phyloP scores from a whole-genome alignment of 371 early-diverging fungal genomes.

The Dichotomocladium elegans region DNA sequence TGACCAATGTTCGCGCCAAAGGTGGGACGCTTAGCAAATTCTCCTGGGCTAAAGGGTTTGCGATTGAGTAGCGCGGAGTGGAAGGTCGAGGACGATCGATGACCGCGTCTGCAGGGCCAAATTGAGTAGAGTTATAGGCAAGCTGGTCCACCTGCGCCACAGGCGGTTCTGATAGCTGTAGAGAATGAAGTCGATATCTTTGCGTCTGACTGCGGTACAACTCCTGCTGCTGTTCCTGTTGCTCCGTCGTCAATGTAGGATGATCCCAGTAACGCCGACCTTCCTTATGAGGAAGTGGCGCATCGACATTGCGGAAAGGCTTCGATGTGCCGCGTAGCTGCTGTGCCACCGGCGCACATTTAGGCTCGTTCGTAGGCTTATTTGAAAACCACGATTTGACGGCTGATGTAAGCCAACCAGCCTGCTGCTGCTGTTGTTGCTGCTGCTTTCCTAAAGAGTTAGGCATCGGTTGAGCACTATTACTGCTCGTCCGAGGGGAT shows the following conservation, averaged over 20 bases:
- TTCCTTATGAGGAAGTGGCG: not conserved
- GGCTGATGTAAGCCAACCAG: conserved; percentile 31
- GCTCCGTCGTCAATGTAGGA: no score
- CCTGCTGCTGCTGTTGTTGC: conserved; percentile 5
- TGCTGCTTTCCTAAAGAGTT: no score
- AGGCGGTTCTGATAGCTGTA: conserved; percentile 31
- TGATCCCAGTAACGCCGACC: conserved; percentile 3
- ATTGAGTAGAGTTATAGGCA: conserved; percentile 20
- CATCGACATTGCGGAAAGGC: conserved; percentile 5
- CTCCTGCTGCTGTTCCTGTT: not conserved
- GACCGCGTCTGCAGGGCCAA: not conserved
- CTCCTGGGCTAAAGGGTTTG: not conserved
- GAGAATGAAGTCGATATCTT: conserved; percentile 23
- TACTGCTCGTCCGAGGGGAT: no score
- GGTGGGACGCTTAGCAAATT: conserved; percentile 8
- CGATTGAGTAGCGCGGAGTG: not conserved
- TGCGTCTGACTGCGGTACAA: conserved; percentile 24
- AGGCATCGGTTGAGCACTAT: no score
- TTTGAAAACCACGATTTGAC: conserved; percentile 43
- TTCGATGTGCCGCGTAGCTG: not conserved
- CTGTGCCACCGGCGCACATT: no score
- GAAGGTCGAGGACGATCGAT: not conserved
- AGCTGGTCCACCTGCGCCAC: conserved; percentile 34
- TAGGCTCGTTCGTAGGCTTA: conserved; percentile 1
- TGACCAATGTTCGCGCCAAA: conserved; percentile 11